Evolutionary conservation across 169 alveolate genomes (phyloP).

Genomic region (Eimeria brunetti): DNA sequence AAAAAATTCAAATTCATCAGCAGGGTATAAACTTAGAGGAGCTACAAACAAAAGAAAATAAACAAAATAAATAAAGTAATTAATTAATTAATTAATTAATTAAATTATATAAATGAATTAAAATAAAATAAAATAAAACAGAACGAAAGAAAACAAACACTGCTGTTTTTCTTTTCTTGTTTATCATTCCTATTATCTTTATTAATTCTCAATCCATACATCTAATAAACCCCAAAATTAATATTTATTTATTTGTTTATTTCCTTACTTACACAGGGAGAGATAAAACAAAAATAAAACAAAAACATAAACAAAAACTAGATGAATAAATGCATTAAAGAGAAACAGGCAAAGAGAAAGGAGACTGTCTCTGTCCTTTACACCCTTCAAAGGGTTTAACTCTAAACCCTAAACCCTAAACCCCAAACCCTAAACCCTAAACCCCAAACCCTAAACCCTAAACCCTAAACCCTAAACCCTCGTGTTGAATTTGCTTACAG

Average conservation of each 20-base stretch:
- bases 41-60: not conserved
- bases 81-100: not conserved
- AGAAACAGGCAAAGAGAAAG: not conserved
- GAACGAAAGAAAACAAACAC: not conserved
- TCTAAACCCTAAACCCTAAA: not conserved
- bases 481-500: not conserved
- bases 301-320: not conserved
- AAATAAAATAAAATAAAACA: too few relatives aligned
- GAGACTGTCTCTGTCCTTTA: too few relatives aligned
- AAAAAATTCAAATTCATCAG: not conserved
- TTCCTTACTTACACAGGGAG: too few relatives aligned
- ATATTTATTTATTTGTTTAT: too few relatives aligned
- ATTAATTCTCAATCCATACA: not conserved
- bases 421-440: too few relatives aligned
- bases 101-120: too few relatives aligned
- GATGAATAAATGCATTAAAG: too few relatives aligned
- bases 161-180: too few relatives aligned
- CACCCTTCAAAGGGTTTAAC: too few relatives aligned
- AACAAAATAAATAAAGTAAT: not conserved
- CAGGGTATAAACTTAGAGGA: not conserved
- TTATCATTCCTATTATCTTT: not conserved
- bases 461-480: not conserved
- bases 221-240: not conserved
- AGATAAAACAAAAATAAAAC: too few relatives aligned
- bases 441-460: not conserved